Percentiles rank a stretch among this genome's conserved stretches.
phyloP scores from a whole-genome alignment of 148 eudicot genomes.

The Cornus suecica region DNA sequence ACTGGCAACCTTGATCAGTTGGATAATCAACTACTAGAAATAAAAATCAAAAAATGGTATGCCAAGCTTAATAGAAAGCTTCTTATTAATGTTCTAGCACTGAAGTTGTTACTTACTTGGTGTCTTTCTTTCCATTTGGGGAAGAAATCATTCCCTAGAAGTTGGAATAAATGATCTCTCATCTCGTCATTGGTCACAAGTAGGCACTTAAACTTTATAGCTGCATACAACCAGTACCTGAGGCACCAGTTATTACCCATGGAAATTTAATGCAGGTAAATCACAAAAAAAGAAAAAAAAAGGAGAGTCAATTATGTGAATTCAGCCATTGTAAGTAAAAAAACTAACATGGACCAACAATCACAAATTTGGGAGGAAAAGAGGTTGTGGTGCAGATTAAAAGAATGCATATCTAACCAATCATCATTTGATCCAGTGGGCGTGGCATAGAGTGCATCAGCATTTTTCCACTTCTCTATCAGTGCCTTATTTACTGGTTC shows the following conservation, averaged over 20 bases:
- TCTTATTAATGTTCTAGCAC: background rate
- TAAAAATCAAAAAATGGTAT: conserved; percentile 1
- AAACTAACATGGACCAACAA: background rate
- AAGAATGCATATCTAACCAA: conserved; percentile 50
- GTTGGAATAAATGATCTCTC: conserved; percentile 88
- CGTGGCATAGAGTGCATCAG: conserved; percentile 80
- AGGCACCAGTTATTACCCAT: conserved; percentile 20
- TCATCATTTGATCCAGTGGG: conserved; percentile 97
- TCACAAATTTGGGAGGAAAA: background rate
- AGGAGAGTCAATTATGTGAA: conserved; percentile 1
- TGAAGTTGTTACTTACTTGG: conserved; percentile 48
- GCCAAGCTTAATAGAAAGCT: background rate
- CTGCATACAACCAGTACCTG: conserved; percentile 98
- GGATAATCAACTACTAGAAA: conserved; percentile 1
- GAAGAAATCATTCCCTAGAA: conserved; percentile 85
- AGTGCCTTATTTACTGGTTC: conserved; percentile 49
- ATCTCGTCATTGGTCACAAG: conserved; percentile 89
- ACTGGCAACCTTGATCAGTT: background rate
- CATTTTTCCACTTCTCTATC: conserved; percentile 73
- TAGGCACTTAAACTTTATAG: conserved; percentile 73
- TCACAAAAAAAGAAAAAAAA: no score
- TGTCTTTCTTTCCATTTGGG: conserved; percentile 96
- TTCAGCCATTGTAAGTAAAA: background rate
- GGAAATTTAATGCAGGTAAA: conserved; percentile 13
- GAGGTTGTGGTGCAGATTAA: background rate